Conservation (phyloP, 306 rosid genomes). For the Castanopsis chinensis region DNA sequence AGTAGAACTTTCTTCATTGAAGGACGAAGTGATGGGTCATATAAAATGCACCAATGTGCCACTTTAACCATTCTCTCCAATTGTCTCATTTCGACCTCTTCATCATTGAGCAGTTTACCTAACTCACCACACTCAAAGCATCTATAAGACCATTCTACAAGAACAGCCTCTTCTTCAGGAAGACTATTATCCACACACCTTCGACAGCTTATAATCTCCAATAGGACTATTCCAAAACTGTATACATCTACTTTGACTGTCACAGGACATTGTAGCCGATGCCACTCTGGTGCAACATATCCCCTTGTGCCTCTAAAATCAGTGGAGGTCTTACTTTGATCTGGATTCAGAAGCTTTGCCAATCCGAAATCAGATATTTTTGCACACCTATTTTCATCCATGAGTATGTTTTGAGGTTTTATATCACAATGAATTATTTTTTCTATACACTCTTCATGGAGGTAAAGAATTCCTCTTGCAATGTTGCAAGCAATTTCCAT, state of each 20-base stretch:
- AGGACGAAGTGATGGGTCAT: not conserved
- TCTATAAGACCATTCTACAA: not conserved
- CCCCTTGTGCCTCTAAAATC: not conserved
- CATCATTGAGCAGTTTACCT: not conserved
- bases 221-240: not conserved
- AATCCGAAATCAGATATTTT: not conserved
- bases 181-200: not conserved
- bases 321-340: not conserved
- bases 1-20: not conserved
- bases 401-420: not conserved
- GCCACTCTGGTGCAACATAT: not conserved
- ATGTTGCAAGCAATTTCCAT: not conserved
- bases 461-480: not conserved
- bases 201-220: not conserved
- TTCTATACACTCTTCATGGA: not conserved
- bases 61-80: not conserved
- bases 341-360: not conserved
- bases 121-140: not conserved
- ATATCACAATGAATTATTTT: not conserved
- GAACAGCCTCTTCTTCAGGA: not conserved
- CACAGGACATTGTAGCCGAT: not conserved
- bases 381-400: not conserved
- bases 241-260: not conserved
- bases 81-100: not conserved
- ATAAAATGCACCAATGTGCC: not conserved